Conservation (phyloP, 2,329 filamentous ascomycete genomes). For the Ophiostoma piceae region DNA sequence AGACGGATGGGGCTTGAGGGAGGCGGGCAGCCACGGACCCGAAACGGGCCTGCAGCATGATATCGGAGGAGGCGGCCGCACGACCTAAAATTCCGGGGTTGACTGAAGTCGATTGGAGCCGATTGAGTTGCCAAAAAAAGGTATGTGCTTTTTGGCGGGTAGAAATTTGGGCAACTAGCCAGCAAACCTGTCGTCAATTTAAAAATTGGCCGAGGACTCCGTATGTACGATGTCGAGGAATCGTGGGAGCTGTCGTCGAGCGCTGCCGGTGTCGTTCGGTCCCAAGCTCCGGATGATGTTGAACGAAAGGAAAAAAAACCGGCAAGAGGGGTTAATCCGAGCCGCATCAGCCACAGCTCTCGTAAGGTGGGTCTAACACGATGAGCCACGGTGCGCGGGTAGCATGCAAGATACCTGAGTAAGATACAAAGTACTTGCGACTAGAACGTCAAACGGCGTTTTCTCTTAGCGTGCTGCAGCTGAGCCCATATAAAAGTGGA, state of each 20-base stretch:
- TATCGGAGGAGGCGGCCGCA: conserved; percentile 21
- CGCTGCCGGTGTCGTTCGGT: background rate
- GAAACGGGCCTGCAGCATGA: conserved; percentile 64
- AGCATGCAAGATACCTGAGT: background rate
- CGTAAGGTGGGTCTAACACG: conserved; percentile 13
- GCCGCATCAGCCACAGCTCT: conserved; percentile 11
- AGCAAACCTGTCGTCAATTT: background rate
- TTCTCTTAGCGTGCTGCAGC: conserved; percentile 5
- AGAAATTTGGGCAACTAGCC: background rate
- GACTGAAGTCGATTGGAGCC: background rate
- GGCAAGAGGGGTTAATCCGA: conserved; percentile 21
- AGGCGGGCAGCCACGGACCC: conserved; percentile 41
- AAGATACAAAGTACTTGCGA: no score
- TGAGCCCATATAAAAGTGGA: background rate
- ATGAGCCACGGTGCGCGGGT: conserved; percentile 17
- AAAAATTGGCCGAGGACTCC: background rate
- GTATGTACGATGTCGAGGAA: background rate
- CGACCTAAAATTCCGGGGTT: background rate
- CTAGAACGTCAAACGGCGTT: background rate
- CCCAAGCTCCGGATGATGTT: background rate
- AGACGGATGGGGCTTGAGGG: conserved; percentile 12
- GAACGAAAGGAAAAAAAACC: conserved; percentile 2
- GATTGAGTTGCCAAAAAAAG: background rate
- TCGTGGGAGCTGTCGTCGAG: background rate
- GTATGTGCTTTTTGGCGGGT: background rate